Conservation (phyloP, 1,284 basidiomycete genomes). For the Ganoderma resinaceum region DNA sequence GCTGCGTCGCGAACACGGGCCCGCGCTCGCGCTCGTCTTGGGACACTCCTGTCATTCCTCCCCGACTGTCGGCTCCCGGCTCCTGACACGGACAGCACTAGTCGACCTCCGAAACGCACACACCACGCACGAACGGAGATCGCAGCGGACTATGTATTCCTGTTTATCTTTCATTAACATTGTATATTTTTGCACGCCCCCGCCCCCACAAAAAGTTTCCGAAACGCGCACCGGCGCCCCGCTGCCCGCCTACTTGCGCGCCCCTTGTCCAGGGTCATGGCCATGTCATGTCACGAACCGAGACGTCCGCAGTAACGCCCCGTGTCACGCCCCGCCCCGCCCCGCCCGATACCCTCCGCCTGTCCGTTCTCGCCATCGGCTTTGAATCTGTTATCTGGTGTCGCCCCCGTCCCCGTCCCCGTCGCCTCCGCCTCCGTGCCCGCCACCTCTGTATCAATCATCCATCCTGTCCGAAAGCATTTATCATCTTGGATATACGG, state of each 20-base stretch:
- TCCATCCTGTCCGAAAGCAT: background rate
- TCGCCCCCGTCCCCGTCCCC: background rate
- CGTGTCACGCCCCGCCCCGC: background rate
- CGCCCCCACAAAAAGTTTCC: slow-evolving; percentile 1
- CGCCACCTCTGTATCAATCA: slow-evolving; percentile 16
- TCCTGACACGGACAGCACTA: background rate
- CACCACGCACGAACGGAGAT: no score
- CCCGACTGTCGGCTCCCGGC: background rate
- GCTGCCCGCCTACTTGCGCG: no score
- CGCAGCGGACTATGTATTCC: slow-evolving; percentile 26
- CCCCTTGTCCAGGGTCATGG: background rate
- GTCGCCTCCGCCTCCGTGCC: background rate
- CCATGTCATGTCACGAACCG: background rate
- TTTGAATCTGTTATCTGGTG: background rate
- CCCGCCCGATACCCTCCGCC: slow-evolving; percentile 6
- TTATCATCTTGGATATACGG: background rate
- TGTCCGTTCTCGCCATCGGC: background rate
- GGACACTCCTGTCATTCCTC: background rate
- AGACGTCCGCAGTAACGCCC: slow-evolving; percentile 11
- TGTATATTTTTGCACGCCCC: slow-evolving; percentile 25
- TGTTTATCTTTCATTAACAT: slow-evolving; percentile 33
- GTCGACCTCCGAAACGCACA: background rate
- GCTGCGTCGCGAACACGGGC: background rate
- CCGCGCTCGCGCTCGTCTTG: background rate
- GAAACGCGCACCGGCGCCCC: no score